Evolutionary conservation across 441 rosid species (phyloP).

Genomic region (Syzygium syzygioides): DNA sequence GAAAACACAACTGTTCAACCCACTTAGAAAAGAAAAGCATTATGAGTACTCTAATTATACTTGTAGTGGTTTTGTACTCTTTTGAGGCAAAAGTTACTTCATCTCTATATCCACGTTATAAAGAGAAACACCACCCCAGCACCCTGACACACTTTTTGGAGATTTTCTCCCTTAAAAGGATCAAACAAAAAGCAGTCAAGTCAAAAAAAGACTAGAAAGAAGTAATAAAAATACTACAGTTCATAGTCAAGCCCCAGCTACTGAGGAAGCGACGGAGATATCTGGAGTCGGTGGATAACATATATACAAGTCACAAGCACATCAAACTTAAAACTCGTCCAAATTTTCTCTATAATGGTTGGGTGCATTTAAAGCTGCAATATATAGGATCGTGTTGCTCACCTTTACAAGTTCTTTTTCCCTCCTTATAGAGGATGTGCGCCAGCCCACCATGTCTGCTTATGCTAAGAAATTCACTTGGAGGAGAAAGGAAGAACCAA

Average conservation of each 20-base stretch:
- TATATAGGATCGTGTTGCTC: slow-evolving; percentile 2
- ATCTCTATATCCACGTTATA: neutral
- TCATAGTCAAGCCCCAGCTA: neutral
- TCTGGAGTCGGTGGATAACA: neutral
- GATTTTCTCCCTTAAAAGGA: too few species aligned
- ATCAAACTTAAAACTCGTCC: neutral
- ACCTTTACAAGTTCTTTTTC: slow-evolving; percentile 84
- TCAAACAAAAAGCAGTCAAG: too few species aligned
- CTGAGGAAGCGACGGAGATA: neutral
- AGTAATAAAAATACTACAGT: too few species aligned
- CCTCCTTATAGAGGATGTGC: slow-evolving; percentile 91
- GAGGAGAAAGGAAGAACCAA: slow-evolving; percentile 4
- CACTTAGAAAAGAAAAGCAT: neutral
- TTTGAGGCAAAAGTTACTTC: neutral
- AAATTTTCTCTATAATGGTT: neutral
- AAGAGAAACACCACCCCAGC: neutral
- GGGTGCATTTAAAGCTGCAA: neutral
- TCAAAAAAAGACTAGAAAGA: too few species aligned
- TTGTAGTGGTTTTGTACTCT: neutral
- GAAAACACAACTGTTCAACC: neutral
- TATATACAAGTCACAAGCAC: neutral
- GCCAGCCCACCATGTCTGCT: slow-evolving; percentile 98
- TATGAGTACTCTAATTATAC: neutral
- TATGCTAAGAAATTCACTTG: slow-evolving; percentile 34
- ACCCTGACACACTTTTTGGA: neutral